Evolutionary conservation across 2,329 filamentous ascomycete species (phyloP), one percentile per base, ranked within the genome.

Genomic region (Colletotrichum tofieldiae): DNA sequence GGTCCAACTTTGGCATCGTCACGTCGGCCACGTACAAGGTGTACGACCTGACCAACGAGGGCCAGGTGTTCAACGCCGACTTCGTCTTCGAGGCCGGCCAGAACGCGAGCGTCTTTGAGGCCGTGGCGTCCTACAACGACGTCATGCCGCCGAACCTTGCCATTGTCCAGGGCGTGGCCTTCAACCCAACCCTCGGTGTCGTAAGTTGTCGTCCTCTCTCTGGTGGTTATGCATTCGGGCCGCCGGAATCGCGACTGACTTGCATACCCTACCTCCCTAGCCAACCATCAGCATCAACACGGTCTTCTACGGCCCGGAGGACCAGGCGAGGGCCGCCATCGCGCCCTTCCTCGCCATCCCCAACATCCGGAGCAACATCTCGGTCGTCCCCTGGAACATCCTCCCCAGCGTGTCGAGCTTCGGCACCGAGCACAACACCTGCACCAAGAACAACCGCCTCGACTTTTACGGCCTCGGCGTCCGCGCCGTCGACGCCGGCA

Each of bases 1-100:
- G 68, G 18, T 62, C 32, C 26, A 23, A 63, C 23, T 52, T 68
- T n/a, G 41, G 61, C 23, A 59, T 47, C 20, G 35, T 66, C 32
- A 62, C 49, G 9, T 74, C 35, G 20, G 49, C 49, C 9, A 52
- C 49, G 9, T 52, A 26, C 23, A 52, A 26, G n/a, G 9, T 52
- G 20, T 20, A 52, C 20, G 9, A 11, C 7, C 20, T 52, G 5
- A 11, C 49, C 23, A 52, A 29, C 49, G 23, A 52, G 5, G 49
- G 49, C 5, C 20, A 52, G 7, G 23, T 52, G 7, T 52, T 52
- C 9, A 52, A 9, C 9, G 49, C 49, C 49, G 49, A 52, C 49
- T 16, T 52, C 9, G 23, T 52, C 7, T 26, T 52, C 20, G 9
- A 12, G n/a, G 49, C 49, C 43, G 43, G 14, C 5, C 43, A 47